These are phyloP conservation scores for Hermanozyma aechmeae DNA, from an alignment of 805 yeast genomes.

Conservation along the genomic window DNA sequence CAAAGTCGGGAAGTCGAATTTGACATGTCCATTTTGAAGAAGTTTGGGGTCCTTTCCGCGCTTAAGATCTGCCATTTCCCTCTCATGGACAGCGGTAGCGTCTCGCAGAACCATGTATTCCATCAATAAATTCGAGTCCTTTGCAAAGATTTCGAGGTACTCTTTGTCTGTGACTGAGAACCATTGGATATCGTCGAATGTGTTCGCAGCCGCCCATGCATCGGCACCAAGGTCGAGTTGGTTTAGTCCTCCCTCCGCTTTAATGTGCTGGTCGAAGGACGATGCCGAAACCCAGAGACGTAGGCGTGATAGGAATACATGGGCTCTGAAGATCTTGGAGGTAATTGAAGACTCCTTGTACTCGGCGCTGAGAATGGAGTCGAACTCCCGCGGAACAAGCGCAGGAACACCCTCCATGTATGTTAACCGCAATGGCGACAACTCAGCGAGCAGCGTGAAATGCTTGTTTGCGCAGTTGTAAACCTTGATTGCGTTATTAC, in stretches of 20 bases:
- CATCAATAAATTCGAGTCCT: neutral
- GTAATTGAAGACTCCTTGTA: slow-evolving; percentile 2
- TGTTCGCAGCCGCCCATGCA: too few relatives aligned
- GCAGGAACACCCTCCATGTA: neutral
- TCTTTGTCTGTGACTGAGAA: neutral
- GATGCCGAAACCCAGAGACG: slow-evolving; percentile 1
- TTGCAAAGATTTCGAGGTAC: neutral
- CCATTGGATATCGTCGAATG: neutral
- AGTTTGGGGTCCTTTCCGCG: too few relatives aligned
- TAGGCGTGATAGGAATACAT: neutral
- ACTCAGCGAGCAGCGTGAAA: neutral
- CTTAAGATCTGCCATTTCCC: neutral
- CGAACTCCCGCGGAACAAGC: neutral
- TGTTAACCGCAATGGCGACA: neutral
- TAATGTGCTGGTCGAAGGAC: neutral
- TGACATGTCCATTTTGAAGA: too few relatives aligned
- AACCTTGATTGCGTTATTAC: neutral
- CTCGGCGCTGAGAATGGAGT: neutral
- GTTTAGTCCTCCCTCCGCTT: neutral
- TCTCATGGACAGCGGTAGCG: neutral
- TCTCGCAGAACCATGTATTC: neutral
- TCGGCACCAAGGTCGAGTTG: neutral
- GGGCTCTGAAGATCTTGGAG: slow-evolving; percentile 1
- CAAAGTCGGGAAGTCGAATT: too few relatives aligned
- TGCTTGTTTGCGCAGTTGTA: neutral